Conservation (phyloP, 805 yeast genomes). For the Candida nitratophila region DNA sequence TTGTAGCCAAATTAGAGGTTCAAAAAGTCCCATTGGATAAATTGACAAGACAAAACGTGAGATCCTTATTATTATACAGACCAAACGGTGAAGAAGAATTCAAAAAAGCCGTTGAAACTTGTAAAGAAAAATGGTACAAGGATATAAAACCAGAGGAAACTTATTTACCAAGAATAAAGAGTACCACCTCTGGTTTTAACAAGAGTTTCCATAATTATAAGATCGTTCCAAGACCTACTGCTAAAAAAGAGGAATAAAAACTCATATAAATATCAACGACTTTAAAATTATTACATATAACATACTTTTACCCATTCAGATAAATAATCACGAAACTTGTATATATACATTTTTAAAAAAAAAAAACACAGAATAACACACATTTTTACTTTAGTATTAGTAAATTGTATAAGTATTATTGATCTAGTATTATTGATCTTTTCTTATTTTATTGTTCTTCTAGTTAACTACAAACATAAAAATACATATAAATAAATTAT, state of each 20-base stretch:
- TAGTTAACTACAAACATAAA: too few species aligned
- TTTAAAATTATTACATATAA: too few species aligned
- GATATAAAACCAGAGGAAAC: conserved; percentile 9
- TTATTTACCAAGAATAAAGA: conserved; percentile 25
- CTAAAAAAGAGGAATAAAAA: neutral
- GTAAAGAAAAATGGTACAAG: conserved; percentile 39
- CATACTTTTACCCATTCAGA: too few species aligned
- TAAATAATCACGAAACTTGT: neutral
- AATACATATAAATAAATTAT: conserved; percentile 1
- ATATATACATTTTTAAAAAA: neutral
- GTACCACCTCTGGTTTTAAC: conserved; percentile 22
- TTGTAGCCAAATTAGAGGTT: conserved; percentile 71
- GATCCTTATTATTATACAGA: conserved; percentile 39
- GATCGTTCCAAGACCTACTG: conserved; percentile 23
- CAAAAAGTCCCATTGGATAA: conserved; percentile 48
- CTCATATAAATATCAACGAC: neutral
- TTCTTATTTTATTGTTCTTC: too few species aligned
- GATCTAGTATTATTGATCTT: too few species aligned
- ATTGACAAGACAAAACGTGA: conserved; percentile 51
- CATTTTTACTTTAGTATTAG: too few species aligned
- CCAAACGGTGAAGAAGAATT: conserved; percentile 48
- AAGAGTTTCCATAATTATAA: conserved; percentile 20
- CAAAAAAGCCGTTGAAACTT: conserved; percentile 51
- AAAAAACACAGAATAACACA: too few species aligned
- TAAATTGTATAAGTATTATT: too few species aligned